These are phyloP conservation scores for Gossypium laxum DNA, from an alignment of 441 rosid genomes.

Conservation along the genomic window DNA sequence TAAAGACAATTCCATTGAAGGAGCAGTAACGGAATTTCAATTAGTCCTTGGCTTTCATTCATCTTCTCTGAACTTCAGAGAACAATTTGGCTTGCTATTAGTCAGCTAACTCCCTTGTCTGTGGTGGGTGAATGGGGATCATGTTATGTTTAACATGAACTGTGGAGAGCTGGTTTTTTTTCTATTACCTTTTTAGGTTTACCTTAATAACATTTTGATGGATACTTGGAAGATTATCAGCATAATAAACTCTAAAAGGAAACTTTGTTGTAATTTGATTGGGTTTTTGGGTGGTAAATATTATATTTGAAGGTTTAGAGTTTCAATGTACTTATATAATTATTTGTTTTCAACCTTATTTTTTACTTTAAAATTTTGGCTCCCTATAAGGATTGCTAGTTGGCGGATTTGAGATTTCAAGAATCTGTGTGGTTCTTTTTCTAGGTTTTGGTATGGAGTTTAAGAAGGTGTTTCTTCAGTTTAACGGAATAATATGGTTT, in stretches of 20 bases:
- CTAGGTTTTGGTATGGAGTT: not conserved
- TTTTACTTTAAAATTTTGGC: conserved; percentile 6
- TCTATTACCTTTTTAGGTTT: not conserved
- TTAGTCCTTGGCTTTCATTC: not conserved
- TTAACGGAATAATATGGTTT: conserved; percentile 12
- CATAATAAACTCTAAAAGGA: not conserved
- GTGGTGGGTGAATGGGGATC: not conserved
- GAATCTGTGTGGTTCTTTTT: conserved; percentile 3
- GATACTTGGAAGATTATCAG: not conserved
- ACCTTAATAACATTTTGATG: not conserved
- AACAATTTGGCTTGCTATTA: not conserved
- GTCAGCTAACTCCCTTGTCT: not conserved
- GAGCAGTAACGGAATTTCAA: not conserved
- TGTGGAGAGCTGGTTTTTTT: not conserved
- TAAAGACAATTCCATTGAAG: not conserved
- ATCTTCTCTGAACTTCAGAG: not conserved
- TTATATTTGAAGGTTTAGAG: not conserved
- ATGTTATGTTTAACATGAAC: not conserved
- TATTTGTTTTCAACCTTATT: not conserved
- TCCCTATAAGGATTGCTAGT: conserved; percentile 14
- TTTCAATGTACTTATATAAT: not conserved
- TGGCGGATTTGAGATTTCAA: conserved; percentile 8
- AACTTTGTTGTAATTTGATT: not conserved
- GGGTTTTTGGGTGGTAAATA: not conserved
- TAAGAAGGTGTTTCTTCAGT: conserved; percentile 10